Evolutionary conservation across 2,329 filamentous ascomycete species (phyloP).

Genomic region (Xylaria sp.): DNA sequence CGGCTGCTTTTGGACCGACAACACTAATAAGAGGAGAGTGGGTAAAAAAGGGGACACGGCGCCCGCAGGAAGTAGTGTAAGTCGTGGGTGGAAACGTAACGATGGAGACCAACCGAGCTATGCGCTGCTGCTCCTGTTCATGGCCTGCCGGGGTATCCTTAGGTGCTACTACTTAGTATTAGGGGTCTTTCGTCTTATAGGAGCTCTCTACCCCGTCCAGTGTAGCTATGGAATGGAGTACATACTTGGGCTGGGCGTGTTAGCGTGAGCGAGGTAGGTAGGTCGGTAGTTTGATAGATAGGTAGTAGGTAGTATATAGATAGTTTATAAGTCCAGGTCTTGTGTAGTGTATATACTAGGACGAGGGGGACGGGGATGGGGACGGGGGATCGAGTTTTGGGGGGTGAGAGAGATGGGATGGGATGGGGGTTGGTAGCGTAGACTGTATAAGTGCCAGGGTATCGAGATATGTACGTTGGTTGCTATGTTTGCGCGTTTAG

Average conservation of each 20-base stretch:
- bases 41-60: constrained; percentile 35
- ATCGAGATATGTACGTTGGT: constrained; percentile 19
- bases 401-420: constrained; percentile 19
- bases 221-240: background rate
- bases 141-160: constrained; percentile 16
- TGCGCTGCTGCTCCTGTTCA: constrained; percentile 25
- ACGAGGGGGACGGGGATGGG: constrained; percentile 12
- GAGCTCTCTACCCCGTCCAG: background rate
- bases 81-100: constrained; percentile 32
- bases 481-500: constrained; percentile 1
- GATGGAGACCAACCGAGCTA: constrained; percentile 35
- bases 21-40: constrained; percentile 26
- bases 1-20: constrained; percentile 15
- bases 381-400: constrained; percentile 26
- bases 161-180: constrained; percentile 5
- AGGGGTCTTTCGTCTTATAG: constrained; percentile 22
- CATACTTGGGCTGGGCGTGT: constrained; percentile 2
- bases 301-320: background rate
- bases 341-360: background rate
- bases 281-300: background rate
- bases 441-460: constrained; percentile 16
- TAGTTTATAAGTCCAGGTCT: background rate
- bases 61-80: constrained; percentile 34
- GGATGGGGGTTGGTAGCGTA: background rate
- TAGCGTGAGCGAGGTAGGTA: background rate